Conservation (phyloP, 805 yeast species). For the Teunomyces panamensis region DNA sequence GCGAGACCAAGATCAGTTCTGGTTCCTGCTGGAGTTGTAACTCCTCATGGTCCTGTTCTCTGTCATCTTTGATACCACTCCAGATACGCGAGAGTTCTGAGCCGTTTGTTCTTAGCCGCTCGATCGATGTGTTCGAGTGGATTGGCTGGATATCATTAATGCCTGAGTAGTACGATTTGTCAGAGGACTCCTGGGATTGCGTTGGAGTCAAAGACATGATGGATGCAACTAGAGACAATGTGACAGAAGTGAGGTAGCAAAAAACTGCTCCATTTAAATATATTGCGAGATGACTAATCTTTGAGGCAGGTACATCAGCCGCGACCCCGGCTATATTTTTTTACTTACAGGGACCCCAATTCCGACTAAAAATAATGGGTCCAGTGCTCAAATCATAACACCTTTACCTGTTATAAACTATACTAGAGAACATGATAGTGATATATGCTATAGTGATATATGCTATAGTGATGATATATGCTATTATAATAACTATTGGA, state of each 20-base stretch:
- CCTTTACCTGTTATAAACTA: no score
- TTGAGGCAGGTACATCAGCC: neutral
- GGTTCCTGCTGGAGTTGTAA: constrained; percentile 11
- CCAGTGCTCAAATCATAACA: no score
- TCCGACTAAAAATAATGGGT: neutral
- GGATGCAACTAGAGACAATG: neutral
- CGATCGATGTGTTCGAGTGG: neutral
- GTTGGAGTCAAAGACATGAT: neutral
- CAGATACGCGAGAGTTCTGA: constrained; percentile 16
- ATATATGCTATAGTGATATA: no score
- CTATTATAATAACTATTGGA: no score
- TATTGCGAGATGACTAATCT: neutral
- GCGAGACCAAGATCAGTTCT: constrained; percentile 14
- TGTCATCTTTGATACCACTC: constrained; percentile 22
- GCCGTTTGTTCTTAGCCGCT: constrained; percentile 7
- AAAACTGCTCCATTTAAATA: neutral
- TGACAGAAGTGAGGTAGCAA: neutral
- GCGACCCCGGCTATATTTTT: neutral
- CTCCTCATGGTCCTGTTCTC: constrained; percentile 14
- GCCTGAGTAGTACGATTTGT: neutral
- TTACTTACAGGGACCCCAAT: neutral
- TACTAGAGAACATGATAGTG: no score
- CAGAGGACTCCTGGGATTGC: neutral
- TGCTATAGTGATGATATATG: no score
- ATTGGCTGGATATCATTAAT: neutral